phyloP scores from a whole-genome alignment of 495 filamentous ascomycete species.

The Tuber calosporum region DNA sequence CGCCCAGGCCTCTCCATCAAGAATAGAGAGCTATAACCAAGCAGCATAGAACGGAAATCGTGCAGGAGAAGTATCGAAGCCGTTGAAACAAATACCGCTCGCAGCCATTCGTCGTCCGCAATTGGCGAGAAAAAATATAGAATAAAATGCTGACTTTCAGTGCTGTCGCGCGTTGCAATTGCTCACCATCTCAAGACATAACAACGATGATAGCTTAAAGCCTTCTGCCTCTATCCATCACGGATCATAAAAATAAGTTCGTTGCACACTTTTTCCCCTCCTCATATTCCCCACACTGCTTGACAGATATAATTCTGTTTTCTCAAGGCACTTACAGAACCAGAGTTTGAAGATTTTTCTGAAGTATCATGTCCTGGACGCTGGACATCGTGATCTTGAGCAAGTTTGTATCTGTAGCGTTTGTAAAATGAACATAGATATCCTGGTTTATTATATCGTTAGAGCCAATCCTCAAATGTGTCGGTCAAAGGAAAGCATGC shows the following conservation, averaged over 20 bases:
- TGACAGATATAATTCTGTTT: background rate
- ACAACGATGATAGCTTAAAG: background rate
- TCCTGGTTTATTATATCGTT: slow-evolving; percentile 46
- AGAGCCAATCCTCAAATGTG: background rate
- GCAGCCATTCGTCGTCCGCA: background rate
- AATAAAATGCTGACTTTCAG: background rate
- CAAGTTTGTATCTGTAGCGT: slow-evolving; percentile 89
- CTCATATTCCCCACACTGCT: background rate
- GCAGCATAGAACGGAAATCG: background rate
- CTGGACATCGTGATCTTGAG: slow-evolving; percentile 96
- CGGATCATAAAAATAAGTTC: slow-evolving; percentile 5
- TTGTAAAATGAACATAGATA: slow-evolving; percentile 89
- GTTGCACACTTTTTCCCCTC: background rate
- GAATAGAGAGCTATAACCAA: background rate
- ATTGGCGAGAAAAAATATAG: background rate
- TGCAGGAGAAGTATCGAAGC: background rate
- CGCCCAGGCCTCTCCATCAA: background rate
- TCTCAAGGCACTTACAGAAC: slow-evolving; percentile 58
- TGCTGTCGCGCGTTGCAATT: background rate
- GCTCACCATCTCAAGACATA: background rate
- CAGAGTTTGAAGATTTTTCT: slow-evolving; percentile 88
- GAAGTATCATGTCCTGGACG: slow-evolving; percentile 98
- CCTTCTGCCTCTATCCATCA: background rate
- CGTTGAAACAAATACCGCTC: background rate
- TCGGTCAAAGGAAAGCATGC: slow-evolving; percentile 9